Evolutionary conservation across 2,329 filamentous ascomycete genomes (phyloP).

Genomic region (Hymenoscyphus scutula): DNA sequence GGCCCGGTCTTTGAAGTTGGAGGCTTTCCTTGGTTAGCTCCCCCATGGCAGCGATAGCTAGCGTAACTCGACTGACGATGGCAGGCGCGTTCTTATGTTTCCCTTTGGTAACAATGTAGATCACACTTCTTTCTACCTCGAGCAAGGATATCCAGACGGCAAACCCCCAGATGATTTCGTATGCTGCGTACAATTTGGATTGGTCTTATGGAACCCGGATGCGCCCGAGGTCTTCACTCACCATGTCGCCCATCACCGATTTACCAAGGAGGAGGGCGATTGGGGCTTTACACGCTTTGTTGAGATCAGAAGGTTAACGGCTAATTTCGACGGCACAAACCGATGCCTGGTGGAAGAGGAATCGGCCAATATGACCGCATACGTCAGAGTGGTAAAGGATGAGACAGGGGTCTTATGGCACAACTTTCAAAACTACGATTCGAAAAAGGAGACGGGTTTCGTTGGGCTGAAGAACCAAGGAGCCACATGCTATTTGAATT

Average conservation of each 20-base stretch:
- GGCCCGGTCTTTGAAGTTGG: constrained; percentile 85
- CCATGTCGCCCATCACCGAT: constrained; percentile 86
- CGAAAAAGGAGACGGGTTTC: constrained; percentile 98
- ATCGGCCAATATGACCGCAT: constrained; percentile 75
- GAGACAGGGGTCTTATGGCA: constrained; percentile 89
- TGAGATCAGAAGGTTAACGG: constrained; percentile 82
- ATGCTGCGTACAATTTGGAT: constrained; percentile 90
- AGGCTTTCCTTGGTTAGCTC: constrained; percentile 75
- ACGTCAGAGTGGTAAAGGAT: constrained; percentile 78
- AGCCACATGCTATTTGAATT: constrained; percentile 86
- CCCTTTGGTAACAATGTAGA: constrained; percentile 94
- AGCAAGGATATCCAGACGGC: constrained; percentile 80
- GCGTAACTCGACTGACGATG: constrained; percentile 21
- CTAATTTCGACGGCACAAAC: constrained; percentile 63
- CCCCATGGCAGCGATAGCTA: not conserved
- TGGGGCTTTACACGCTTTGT: constrained; percentile 99
- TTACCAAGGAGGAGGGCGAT: constrained; percentile 93
- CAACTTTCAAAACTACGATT: constrained; percentile 92
- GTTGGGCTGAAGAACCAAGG: constrained; percentile 97
- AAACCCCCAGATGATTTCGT: constrained; percentile 89
- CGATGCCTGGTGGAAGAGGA: constrained; percentile 78
- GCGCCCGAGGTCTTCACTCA: constrained; percentile 83
- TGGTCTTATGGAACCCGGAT: constrained; percentile 92
- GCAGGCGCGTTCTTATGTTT: constrained; percentile 90
- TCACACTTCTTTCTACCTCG: constrained; percentile 90